A percentile compares a stretch with the other conserved stretches of the same genome.
Conservation (phyloP, 2,329 filamentous ascomycete genomes). For the Harringtonia aguacate region DNA sequence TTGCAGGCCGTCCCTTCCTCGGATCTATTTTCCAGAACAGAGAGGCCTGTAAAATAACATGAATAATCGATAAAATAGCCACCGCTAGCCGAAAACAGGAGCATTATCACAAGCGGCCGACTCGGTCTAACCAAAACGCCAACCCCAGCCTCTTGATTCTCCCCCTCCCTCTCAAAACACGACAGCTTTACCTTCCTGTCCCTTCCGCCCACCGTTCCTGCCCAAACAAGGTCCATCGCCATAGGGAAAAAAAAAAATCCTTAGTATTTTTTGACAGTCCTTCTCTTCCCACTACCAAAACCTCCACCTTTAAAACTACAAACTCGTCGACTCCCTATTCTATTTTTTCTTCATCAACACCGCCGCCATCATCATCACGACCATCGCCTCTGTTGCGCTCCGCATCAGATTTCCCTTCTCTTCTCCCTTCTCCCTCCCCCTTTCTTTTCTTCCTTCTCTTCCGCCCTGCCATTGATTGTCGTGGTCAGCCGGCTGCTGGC, state of each 20-base stretch:
- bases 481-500: background rate
- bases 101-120: background rate
- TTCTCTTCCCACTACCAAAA: background rate
- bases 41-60: no score
- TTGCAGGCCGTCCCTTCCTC: no score
- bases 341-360: constrained; percentile 1
- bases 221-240: constrained; percentile 2
- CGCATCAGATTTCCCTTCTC: background rate
- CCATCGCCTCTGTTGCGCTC: background rate
- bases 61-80: background rate
- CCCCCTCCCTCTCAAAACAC: constrained; percentile 9
- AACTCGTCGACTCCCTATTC: background rate
- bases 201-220: constrained; percentile 4
- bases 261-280: background rate
- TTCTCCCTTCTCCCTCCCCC: background rate
- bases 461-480: background rate
- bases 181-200: constrained; percentile 7
- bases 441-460: background rate
- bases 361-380: background rate
- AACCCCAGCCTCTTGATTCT: constrained; percentile 6
- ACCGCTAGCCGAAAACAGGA: constrained; percentile 1
- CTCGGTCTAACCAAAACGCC: constrained; percentile 7
- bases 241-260: constrained; percentile 1
- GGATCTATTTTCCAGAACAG: no score
- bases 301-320: background rate